phyloP scores from a whole-genome alignment of 1,139 yeast genomes.

The Saccharomyces hybrid region DNA sequence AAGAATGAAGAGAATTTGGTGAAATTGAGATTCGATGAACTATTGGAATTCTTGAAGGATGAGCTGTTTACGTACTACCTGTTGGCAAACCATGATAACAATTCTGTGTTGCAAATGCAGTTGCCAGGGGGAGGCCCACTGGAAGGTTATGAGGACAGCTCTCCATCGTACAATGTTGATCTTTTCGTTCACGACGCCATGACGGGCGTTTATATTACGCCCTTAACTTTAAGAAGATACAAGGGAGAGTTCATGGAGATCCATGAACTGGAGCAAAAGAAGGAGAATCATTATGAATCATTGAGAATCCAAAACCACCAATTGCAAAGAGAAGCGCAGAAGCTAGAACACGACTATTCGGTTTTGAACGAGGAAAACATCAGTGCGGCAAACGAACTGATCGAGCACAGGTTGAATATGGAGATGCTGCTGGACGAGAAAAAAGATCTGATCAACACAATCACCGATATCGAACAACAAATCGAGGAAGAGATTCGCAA shows the following conservation, averaged over 20 bases:
- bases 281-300: slow-evolving; percentile 60
- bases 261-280: slow-evolving; percentile 55
- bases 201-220: slow-evolving; percentile 53
- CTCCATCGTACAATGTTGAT: slow-evolving; percentile 51
- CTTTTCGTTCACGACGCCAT: slow-evolving; percentile 71
- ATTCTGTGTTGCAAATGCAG: not conserved
- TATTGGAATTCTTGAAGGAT: slow-evolving; percentile 71
- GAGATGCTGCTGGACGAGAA: slow-evolving; percentile 62
- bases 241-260: slow-evolving; percentile 67
- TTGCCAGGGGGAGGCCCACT: slow-evolving; percentile 6
- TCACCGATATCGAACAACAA: slow-evolving; percentile 40
- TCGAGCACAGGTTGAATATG: slow-evolving; percentile 50
- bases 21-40: slow-evolving; percentile 61
- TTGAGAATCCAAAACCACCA: slow-evolving; percentile 60
- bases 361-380: slow-evolving; percentile 69
- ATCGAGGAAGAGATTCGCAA: slow-evolving; percentile 26
- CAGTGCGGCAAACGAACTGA: slow-evolving; percentile 64
- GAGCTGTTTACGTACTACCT: slow-evolving; percentile 58
- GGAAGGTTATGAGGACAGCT: slow-evolving; percentile 9
- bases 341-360: slow-evolving; percentile 60
- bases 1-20: slow-evolving; percentile 57
- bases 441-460: slow-evolving; percentile 44
- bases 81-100: slow-evolving; percentile 35
- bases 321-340: slow-evolving; percentile 62
- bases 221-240: slow-evolving; percentile 60